Base-by-base conservation (phyloP, 768 basidiomycete genomes). In the Leccinellum rugosiceps region DNA sequence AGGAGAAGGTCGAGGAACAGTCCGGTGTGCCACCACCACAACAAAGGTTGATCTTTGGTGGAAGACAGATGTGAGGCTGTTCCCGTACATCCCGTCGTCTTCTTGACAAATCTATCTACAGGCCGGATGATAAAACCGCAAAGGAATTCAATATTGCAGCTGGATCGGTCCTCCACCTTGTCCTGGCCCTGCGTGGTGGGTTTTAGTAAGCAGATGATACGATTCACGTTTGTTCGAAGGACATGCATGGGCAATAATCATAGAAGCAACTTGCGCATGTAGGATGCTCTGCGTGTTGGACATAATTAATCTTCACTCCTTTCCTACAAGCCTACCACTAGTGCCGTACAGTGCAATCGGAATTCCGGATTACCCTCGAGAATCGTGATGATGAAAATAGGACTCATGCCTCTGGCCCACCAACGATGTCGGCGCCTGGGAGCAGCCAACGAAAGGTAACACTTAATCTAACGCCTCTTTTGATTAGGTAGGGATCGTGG, bases 1-100 rank as follows among this genome's bases (percentile, higher is more conserved):
- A 98, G 78, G 94, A 96, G 81, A 91, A 92, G 73, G 93, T 98
- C 9, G 96, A 98, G 73, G 95, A 98, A 78, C 95, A 98, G 76
- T 94, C 94, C 6, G 96, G 96, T 62, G 96, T 98, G 43, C 96
- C 96, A 23, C 96, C 96, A 59, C 91, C 80, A 44, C 96, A 98
- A 74, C 96, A 98, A 73, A 85, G 96, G 57, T 75, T 98, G 67
- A 98, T 98, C 71, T 97, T 88, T 72, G 75, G 83, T 67, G 96
- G 96, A 32, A 85, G 94, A 68, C 95, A 97, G 71, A 87, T 98
- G 96, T 98, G 73, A 74, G 83, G 76, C 41, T 48, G 30, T 35
- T 52, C 28, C 28, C 38, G 10, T n/a, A 41, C 41, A 30, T 43
- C 48, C 6, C 23, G 14, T 2, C 30, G 25, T 31, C 15, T 38